A percentile compares a stretch with the other conserved stretches of the same genome.
phyloP scores from a whole-genome alignment of 1,284 basidiomycete genomes.

The Xanthoconium separans region DNA sequence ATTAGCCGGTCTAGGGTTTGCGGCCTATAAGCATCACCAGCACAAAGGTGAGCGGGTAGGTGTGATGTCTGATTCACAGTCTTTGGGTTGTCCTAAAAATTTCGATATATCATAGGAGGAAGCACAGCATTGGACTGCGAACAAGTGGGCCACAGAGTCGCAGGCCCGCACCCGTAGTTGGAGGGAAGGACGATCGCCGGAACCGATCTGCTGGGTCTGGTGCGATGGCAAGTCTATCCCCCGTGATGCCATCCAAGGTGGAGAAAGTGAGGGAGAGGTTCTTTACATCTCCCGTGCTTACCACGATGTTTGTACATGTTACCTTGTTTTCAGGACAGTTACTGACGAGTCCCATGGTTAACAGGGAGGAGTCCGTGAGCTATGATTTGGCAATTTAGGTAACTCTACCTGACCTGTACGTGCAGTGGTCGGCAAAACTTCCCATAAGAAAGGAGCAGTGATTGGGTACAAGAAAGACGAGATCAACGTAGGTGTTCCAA shows the following conservation, averaged over 20 bases:
- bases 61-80: not conserved
- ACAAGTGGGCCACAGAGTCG: conserved; percentile 60
- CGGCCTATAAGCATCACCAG: conserved; percentile 55
- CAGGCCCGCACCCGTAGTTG: conserved; percentile 50
- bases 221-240: conserved; percentile 60
- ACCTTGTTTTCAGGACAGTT: not conserved
- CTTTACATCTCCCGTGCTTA: conserved; percentile 62
- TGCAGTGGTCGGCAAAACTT: conserved; percentile 67
- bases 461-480: conserved; percentile 61
- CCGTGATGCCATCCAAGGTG: conserved; percentile 52
- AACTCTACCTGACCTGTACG: not conserved
- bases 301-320: conserved; percentile 47
- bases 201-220: conserved; percentile 61
- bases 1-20: conserved; percentile 49
- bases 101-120: conserved; percentile 42
- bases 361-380: conserved; percentile 58
- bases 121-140: conserved; percentile 48
- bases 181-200: conserved; percentile 42
- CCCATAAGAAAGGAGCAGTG: conserved; percentile 53
- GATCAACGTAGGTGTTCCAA: conserved; percentile 45
- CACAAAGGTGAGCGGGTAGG: conserved; percentile 57
- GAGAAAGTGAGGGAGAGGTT: conserved; percentile 47
- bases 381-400: not conserved
- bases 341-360: conserved; percentile 12
- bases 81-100: not conserved